Evolutionary conservation across 164 flowering plant species (phyloP).

Genomic region (Macadamia integrifolia): DNA sequence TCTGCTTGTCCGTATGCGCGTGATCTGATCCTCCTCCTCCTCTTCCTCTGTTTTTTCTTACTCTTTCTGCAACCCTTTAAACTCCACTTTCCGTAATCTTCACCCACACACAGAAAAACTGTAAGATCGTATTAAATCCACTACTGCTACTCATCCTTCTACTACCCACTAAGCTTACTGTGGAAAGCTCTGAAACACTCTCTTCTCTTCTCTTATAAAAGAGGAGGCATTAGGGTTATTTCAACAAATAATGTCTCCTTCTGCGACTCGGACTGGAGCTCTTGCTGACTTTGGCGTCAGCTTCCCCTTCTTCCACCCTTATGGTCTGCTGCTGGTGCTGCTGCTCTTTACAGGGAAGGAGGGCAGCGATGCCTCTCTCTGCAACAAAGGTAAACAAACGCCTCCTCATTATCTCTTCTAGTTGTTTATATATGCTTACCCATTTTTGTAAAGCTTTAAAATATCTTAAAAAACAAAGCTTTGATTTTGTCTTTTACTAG

Average conservation of each 20-base stretch:
- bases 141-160: no score
- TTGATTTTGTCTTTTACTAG: no score
- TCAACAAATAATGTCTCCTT: no score
- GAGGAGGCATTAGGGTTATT: neutral
- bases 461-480: no score
- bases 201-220: neutral
- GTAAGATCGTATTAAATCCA: no score
- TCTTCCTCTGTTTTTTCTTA: no score
- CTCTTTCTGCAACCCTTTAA: no score
- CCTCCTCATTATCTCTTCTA: no score
- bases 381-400: neutral
- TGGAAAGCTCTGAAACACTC: neutral
- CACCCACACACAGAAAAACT: no score
- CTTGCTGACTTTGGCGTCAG: conserved; percentile 4
- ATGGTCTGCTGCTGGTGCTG: neutral
- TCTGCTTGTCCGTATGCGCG: neutral
- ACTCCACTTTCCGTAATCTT: no score
- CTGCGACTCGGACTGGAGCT: conserved; percentile 1
- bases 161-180: neutral
- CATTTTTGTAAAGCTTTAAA: no score
- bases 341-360: conserved; percentile 5
- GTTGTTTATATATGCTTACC: no score
- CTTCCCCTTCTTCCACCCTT: neutral
- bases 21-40: neutral
- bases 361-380: neutral